These are phyloP conservation scores for Stereocaulon alpinum DNA, from an alignment of 495 filamentous ascomycete genomes.

Conservation along the genomic window DNA sequence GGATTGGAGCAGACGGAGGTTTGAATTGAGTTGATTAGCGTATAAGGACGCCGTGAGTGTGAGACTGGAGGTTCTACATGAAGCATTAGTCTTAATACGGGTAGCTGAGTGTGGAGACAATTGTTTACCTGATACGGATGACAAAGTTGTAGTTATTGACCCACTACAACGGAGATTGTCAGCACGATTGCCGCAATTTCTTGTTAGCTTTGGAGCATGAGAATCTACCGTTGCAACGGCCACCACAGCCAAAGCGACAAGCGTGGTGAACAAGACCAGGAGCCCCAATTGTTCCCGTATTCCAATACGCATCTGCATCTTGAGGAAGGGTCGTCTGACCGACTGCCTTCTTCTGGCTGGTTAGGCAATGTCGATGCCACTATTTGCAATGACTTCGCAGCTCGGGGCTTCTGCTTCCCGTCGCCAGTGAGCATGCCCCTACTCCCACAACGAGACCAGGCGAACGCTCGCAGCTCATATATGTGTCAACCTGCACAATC, in stretches of 20 bases:
- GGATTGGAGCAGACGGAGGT: slow-evolving; percentile 62
- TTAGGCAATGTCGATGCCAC: not conserved
- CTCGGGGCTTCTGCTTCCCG: not conserved
- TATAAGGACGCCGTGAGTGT: slow-evolving; percentile 76
- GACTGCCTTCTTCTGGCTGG: not conserved
- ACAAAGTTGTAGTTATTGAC: slow-evolving; percentile 68
- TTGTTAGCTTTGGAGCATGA: not conserved
- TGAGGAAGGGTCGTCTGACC: slow-evolving; percentile 18
- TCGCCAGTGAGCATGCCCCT: not conserved
- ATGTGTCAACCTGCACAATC: not conserved
- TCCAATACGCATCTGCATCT: slow-evolving; percentile 74
- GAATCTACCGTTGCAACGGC: slow-evolving; percentile 50
- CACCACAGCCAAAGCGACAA: slow-evolving; percentile 55
- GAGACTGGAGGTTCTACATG: slow-evolving; percentile 42
- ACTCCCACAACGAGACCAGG: not conserved
- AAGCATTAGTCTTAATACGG: not conserved
- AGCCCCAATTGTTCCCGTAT: slow-evolving; percentile 74
- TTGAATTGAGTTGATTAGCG: slow-evolving; percentile 65
- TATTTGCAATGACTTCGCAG: not conserved
- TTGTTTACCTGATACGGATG: slow-evolving; percentile 45
- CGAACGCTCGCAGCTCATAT: not conserved
- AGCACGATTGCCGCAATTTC: not conserved
- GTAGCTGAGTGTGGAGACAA: not conserved
- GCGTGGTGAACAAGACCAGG: slow-evolving; percentile 59
- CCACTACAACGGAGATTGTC: slow-evolving; percentile 36